These are phyloP conservation scores for Pythium dissotocum DNA, from an alignment of 352 stramenopile genomes.

Conservation along the genomic window DNA sequence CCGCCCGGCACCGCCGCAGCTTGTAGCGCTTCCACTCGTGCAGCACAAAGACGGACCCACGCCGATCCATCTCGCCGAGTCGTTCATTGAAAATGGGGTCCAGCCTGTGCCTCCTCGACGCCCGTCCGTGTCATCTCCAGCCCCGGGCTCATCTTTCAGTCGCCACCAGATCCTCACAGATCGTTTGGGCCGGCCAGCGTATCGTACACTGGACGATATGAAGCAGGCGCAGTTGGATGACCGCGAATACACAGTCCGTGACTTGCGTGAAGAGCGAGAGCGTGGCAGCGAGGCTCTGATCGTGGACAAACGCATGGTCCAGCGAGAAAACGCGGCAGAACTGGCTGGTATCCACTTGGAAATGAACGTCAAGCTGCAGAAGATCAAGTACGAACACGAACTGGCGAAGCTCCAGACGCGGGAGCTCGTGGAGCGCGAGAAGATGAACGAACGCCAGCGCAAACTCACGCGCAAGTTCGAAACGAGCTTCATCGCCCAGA, in stretches of 20 bases:
- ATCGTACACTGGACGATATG: constrained; percentile 40
- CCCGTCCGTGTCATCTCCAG: constrained; percentile 7
- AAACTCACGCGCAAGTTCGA: constrained; percentile 61
- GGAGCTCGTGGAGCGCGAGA: constrained; percentile 51
- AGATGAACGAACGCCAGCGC: constrained; percentile 35
- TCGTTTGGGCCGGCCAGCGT: constrained; percentile 42
- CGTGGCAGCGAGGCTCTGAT: constrained; percentile 63
- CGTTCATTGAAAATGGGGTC: constrained; percentile 16
- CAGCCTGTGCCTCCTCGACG: constrained; percentile 15
- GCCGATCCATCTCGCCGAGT: constrained; percentile 23
- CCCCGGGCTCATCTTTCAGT: constrained; percentile 27
- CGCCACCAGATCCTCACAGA: constrained; percentile 60
- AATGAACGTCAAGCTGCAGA: constrained; percentile 70
- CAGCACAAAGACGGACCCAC: constrained; percentile 3
- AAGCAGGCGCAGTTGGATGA: constrained; percentile 31
- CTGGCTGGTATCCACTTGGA: constrained; percentile 60
- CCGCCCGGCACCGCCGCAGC: constrained; percentile 9
- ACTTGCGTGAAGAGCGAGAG: constrained; percentile 62
- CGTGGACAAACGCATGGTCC: constrained; percentile 65
- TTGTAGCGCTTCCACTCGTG: neutral
- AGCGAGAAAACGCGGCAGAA: constrained; percentile 59
- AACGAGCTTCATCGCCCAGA: constrained; percentile 51
- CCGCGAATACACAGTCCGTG: constrained; percentile 47
- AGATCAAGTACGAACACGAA: constrained; percentile 57
- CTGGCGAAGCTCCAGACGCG: constrained; percentile 44